Evolutionary conservation across 768 basidiomycete genomes (phyloP).

Genomic region (Auricularia heimuer): DNA sequence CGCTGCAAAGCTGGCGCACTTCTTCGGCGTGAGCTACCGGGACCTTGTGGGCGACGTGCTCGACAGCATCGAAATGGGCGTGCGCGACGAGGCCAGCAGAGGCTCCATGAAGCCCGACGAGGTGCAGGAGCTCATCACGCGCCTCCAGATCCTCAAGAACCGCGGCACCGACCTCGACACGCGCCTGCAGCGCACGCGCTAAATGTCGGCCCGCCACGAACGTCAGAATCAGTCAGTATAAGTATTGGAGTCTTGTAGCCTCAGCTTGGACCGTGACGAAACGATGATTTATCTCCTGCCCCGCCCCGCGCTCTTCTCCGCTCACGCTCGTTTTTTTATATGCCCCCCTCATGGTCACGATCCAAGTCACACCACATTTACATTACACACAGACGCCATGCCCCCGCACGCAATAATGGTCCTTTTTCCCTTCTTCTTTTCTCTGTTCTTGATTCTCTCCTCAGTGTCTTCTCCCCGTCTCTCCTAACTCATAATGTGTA

Average conservation of each 20-base stretch:
- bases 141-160: neutral
- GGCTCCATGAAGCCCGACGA: constrained; percentile 62
- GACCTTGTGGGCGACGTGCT: constrained; percentile 68
- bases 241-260: too few relatives aligned
- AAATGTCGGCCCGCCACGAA: too few relatives aligned
- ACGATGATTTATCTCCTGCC: too few relatives aligned
- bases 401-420: neutral
- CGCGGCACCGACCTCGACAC: neutral
- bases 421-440: neutral
- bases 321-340: too few relatives aligned
- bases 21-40: constrained; percentile 81
- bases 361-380: too few relatives aligned
- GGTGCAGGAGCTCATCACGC: constrained; percentile 20
- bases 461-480: neutral
- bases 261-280: too few relatives aligned
- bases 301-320: too few relatives aligned
- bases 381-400: too few relatives aligned
- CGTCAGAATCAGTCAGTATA: too few relatives aligned
- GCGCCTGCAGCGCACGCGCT: too few relatives aligned
- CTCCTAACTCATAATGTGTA: neutral
- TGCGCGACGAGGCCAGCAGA: constrained; percentile 56
- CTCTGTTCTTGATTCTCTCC: neutral
- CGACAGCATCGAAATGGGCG: constrained; percentile 67
- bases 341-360: too few relatives aligned
- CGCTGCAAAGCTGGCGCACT: constrained; percentile 76